A percentile compares a stretch with the other conserved stretches of the same genome.
Conservation (phyloP, 495 filamentous ascomycete species). For the Clavariopsis aquatica region DNA sequence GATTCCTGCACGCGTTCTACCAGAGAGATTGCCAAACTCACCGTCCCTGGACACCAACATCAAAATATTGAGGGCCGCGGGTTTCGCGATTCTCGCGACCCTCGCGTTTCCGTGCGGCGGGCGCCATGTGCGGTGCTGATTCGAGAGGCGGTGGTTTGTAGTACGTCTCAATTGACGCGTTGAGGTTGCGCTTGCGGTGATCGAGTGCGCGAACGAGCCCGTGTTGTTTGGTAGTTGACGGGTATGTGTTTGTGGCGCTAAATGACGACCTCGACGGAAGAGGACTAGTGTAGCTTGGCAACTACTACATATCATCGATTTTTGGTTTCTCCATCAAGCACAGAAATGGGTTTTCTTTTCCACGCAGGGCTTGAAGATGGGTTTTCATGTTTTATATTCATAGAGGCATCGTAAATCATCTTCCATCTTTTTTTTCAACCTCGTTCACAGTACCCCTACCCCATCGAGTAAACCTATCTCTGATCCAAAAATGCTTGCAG, state of each 20-base stretch:
- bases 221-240: background rate
- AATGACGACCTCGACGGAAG: background rate
- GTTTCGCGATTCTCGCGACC: slow-evolving; percentile 23
- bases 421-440: too few relatives aligned
- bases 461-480: too few relatives aligned
- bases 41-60: slow-evolving; percentile 67
- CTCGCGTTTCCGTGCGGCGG: background rate
- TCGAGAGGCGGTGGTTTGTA: background rate
- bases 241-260: background rate
- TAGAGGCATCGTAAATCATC: too few relatives aligned
- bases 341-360: too few relatives aligned
- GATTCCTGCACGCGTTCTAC: background rate
- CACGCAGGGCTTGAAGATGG: too few relatives aligned
- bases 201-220: background rate
- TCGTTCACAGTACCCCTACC: too few relatives aligned
- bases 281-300: background rate
- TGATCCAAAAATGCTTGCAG: too few relatives aligned
- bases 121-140: slow-evolving; percentile 7
- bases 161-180: slow-evolving; percentile 12
- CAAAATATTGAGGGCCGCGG: slow-evolving; percentile 62
- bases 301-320: background rate
- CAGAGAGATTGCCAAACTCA: slow-evolving; percentile 41
- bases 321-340: too few relatives aligned
- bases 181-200: background rate
- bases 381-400: too few relatives aligned